Evolutionary conservation across 257 asterid genomes (phyloP).

Genomic region (Capsicum baccatum): DNA sequence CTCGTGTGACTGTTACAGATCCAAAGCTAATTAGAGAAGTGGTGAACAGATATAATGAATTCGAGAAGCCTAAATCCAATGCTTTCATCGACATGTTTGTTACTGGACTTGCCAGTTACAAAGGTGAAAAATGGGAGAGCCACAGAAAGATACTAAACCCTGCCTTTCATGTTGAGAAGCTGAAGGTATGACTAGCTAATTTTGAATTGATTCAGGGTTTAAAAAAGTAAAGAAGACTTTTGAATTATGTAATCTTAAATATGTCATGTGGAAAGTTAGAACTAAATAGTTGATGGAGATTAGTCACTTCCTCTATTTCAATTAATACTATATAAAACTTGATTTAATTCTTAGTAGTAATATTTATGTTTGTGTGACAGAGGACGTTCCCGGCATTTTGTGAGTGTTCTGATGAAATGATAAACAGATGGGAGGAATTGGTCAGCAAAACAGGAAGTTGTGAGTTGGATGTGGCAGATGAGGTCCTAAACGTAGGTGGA

Average conservation of each 20-base stretch:
- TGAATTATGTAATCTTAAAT: not conserved
- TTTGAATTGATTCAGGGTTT: too few relatives aligned
- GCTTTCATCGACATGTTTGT: constrained; percentile 35
- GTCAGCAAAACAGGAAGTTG: constrained; percentile 8
- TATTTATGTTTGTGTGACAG: not conserved
- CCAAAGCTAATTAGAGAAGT: constrained; percentile 32
- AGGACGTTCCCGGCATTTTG: constrained; percentile 30
- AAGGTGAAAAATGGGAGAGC: constrained; percentile 41
- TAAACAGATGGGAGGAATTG: constrained; percentile 30
- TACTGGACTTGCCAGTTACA: constrained; percentile 38
- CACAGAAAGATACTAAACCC: constrained; percentile 42
- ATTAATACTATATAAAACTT: too few relatives aligned
- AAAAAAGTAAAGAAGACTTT: too few relatives aligned
- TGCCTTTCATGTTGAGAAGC: constrained; percentile 45
- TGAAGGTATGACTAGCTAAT: constrained; percentile 31
- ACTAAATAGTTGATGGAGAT: too few relatives aligned
- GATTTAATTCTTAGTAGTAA: not conserved
- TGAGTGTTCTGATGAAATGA: constrained; percentile 28
- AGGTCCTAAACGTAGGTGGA: constrained; percentile 26
- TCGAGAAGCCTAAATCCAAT: constrained; percentile 14
- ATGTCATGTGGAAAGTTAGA: too few relatives aligned
- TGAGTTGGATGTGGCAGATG: constrained; percentile 29
- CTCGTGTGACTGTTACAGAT: constrained; percentile 37
- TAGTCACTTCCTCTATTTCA: too few relatives aligned
- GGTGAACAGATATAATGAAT: constrained; percentile 27